Evolutionary conservation across 208 protist genomes (phyloP), one percentile per base, ranked within the genome.

Genomic region (Leishmania amazonensis): DNA sequence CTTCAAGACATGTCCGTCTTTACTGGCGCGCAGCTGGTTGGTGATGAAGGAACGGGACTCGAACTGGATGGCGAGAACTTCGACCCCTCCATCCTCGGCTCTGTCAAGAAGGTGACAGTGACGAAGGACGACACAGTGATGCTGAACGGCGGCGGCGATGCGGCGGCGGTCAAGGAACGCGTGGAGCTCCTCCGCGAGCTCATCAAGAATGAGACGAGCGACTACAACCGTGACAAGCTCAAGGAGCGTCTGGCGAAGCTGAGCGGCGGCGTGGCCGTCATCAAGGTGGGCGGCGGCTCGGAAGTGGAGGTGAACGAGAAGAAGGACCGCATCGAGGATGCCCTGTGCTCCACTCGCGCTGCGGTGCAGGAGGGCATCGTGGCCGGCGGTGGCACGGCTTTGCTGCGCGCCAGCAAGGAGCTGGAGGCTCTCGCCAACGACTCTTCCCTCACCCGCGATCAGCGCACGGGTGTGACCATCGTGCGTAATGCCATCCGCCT

Each of bases 291-390:
- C 62, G 99, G 99, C 76, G 95, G 93, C 31, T 98, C 95, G 24
- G 99, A 99, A 88, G 98, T 99, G 42, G 99, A 99, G 94, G 99
- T 99, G 24, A 92, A 91, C 85, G 99, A 99, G 95, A 99, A 99
- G 95, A 99, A 99, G 92, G 99, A 99, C 93, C 94, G 99, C 77
- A 94, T 99, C 24, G 96, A 94, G 17, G 99, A 99, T 88, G 99
- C 99, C 11, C 94, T 99, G n/a, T 99, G 99, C 90, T 98, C 99
- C 17, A 99, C 99, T 3, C 94, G 98, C 75, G 99, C 99, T 24
- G 99, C 99, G 57, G 98, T 99, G 70, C 95, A 99, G 87, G 99
- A 99, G 93, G 99, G 99, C 85, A 99, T 99, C 77, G 98, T 99
- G 28, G 90, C 99, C 75, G 99, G 99, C 83, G 99, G 99, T 81